These are phyloP conservation scores for Syncephalastrum monosporum DNA, from an alignment of 371 early-diverging fungal species.

Conservation along the genomic window DNA sequence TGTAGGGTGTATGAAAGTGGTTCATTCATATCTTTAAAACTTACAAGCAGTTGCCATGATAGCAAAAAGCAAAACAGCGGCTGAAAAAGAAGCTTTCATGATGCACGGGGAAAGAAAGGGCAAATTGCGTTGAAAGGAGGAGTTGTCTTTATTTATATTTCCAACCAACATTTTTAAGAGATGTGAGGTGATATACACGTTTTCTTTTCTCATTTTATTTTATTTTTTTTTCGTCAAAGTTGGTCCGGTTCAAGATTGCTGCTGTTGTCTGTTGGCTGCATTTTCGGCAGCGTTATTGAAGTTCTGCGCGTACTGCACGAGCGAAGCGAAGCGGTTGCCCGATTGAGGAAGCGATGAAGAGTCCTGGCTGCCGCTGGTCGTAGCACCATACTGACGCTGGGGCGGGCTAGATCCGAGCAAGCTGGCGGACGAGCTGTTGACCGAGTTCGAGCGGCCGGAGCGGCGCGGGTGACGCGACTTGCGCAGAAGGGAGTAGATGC, in stretches of 20 bases:
- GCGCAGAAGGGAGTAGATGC: constrained; percentile 53
- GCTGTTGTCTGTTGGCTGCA: constrained; percentile 13
- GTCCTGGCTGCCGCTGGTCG: constrained; percentile 7
- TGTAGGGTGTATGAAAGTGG: no score
- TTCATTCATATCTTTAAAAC: no score
- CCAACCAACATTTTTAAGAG: no score
- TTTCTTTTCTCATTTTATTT: no score
- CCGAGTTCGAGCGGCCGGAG: constrained; percentile 15
- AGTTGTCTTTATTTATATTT: no score
- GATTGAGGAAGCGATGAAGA: constrained; percentile 11
- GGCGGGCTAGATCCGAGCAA: constrained; percentile 17
- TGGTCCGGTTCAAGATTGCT: not conserved
- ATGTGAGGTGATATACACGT: no score
- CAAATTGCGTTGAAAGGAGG: no score
- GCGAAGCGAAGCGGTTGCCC: constrained; percentile 34
- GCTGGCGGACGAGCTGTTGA: constrained; percentile 11
- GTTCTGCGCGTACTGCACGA: constrained; percentile 37
- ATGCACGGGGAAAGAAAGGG: no score
- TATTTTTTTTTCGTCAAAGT: no score
- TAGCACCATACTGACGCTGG: constrained; percentile 11
- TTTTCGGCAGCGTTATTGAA: constrained; percentile 26
- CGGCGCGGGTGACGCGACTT: constrained; percentile 24
- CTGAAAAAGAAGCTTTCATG: no score
- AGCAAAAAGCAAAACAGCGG: no score
- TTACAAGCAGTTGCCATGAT: no score